Conservation (phyloP, 139 green algal genomes). For the Parachlorella kessleri region DNA sequence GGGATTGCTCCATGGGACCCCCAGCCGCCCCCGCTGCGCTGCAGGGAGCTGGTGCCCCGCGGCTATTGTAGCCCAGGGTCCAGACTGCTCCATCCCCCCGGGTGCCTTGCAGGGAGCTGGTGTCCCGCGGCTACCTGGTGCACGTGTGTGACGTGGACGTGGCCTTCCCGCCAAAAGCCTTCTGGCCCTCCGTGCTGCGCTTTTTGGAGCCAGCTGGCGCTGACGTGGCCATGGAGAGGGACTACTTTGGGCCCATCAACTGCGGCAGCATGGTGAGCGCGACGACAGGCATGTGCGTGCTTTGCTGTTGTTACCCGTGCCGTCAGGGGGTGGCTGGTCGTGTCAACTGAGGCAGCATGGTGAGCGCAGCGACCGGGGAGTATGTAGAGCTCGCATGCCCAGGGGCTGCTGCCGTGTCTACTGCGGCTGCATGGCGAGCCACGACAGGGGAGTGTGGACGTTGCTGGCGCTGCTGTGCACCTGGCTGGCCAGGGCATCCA, state of each 20-base stretch:
- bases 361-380: background rate
- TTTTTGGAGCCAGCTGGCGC: background rate
- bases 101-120: background rate
- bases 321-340: too few species aligned
- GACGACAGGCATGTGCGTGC: too few species aligned
- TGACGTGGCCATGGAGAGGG: background rate
- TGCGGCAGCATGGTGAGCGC: background rate
- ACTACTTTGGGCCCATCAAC: background rate
- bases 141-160: constrained; percentile 17
- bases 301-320: too few species aligned
- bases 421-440: background rate
- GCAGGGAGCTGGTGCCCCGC: too few species aligned
- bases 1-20: too few species aligned
- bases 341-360: background rate
- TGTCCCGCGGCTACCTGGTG: constrained; percentile 1
- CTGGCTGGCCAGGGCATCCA: too few species aligned
- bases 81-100: too few species aligned
- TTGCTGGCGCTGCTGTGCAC: too few species aligned
- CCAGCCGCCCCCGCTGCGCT: too few species aligned
- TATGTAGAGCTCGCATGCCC: too few species aligned
- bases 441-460: too few species aligned
- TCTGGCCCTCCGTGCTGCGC: constrained; percentile 13
- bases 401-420: background rate
- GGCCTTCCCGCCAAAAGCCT: constrained; percentile 2
- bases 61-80: too few species aligned